Percentiles rank a stretch among this genome's conserved stretches.
These are phyloP conservation scores for Drechmeria coniospora DNA, from an alignment of 2,329 filamentous ascomycete genomes.

Conservation along the genomic window DNA sequence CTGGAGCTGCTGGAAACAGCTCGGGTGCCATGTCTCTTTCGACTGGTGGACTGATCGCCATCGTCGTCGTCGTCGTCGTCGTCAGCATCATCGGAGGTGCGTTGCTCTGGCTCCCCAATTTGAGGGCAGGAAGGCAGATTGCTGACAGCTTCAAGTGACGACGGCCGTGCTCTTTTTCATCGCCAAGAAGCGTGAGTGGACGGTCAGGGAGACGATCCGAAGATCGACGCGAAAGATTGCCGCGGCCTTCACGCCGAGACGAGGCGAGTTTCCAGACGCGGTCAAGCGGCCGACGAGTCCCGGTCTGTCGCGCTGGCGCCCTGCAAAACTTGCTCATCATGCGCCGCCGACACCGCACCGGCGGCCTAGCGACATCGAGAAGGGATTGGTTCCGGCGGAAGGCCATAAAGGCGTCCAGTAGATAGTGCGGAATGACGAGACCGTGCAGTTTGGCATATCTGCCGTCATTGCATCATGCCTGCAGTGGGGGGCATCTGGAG, in stretches of 20 bases:
- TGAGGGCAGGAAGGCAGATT: background rate
- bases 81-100: slow-evolving; percentile 56
- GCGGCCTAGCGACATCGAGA: slow-evolving; percentile 41
- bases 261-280: slow-evolving; percentile 43
- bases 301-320: slow-evolving; percentile 16
- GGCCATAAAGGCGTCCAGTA: slow-evolving; percentile 17
- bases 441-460: no score
- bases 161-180: slow-evolving; percentile 59
- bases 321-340: slow-evolving; percentile 33
- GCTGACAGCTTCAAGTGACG: slow-evolving; percentile 29
- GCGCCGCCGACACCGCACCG: slow-evolving; percentile 44
- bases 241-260: slow-evolving; percentile 45
- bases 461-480: background rate
- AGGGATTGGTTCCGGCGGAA: slow-evolving; percentile 29
- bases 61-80: slow-evolving; percentile 54
- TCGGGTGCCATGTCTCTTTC: slow-evolving; percentile 45
- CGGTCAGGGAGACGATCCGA: slow-evolving; percentile 54
- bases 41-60: slow-evolving; percentile 54
- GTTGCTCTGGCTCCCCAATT: slow-evolving; percentile 12
- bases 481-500: background rate
- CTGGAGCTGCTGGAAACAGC: slow-evolving; percentile 50
- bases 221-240: slow-evolving; percentile 50
- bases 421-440: no score
- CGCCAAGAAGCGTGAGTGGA: slow-evolving; percentile 77
- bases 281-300: slow-evolving; percentile 27